Percentiles rank a stretch among this genome's conserved stretches.
These are phyloP conservation scores for Euphrasia confusa DNA, from an alignment of 257 asterid genomes.

Conservation along the genomic window DNA sequence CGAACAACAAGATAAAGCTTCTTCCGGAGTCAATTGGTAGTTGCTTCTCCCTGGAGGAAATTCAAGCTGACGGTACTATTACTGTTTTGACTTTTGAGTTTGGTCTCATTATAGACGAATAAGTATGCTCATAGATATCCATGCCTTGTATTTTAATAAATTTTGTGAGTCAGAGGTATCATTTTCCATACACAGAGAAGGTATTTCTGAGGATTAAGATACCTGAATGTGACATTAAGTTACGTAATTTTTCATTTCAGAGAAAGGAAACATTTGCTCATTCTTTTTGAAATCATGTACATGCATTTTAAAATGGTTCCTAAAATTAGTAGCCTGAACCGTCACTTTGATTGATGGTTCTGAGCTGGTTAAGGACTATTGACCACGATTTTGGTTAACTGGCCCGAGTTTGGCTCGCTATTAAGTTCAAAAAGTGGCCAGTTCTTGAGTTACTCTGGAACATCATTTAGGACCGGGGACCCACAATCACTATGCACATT, in stretches of 20 bases:
- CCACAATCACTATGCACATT: not conserved
- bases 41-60: conserved; percentile 91
- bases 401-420: not conserved
- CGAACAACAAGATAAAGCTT: conserved; percentile 70
- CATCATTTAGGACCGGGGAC: conserved; percentile 12
- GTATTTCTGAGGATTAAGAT: not conserved
- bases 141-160: not conserved
- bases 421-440: not conserved
- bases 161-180: conserved; percentile 3
- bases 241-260: not conserved
- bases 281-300: not conserved
- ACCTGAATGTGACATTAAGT: not conserved
- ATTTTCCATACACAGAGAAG: not conserved
- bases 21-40: conserved; percentile 96
- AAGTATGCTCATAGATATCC: not conserved
- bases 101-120: not conserved
- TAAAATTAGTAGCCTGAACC: not conserved
- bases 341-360: not conserved
- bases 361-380: not conserved
- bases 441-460: not conserved
- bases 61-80: conserved; percentile 84
- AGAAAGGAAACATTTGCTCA: not conserved
- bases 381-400: not conserved
- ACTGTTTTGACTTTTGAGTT: not conserved
- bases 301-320: not conserved